A percentile compares a stretch with the other conserved stretches of the same genome.
These are phyloP conservation scores for Rasamsonia emersonii DNA, from an alignment of 2,329 filamentous ascomycete genomes.

Conservation along the genomic window DNA sequence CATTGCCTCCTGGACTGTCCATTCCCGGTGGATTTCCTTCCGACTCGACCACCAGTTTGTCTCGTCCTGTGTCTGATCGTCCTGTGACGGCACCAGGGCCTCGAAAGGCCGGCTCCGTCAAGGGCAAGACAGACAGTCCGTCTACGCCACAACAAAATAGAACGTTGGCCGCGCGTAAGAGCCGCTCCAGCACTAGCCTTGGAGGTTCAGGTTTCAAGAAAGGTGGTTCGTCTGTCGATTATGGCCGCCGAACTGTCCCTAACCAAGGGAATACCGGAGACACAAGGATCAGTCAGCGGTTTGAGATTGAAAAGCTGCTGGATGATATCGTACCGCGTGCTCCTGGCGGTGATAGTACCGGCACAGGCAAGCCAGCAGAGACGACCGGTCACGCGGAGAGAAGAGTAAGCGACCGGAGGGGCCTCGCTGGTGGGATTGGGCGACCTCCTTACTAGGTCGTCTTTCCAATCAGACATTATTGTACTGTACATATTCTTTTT, in stretches of 20 bases:
- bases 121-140: slow-evolving; percentile 13
- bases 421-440: slow-evolving; percentile 12
- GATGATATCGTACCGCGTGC: slow-evolving; percentile 26
- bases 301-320: slow-evolving; percentile 29
- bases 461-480: neutral
- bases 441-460: slow-evolving; percentile 16
- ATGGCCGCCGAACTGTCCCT: slow-evolving; percentile 5
- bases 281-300: slow-evolving; percentile 13
- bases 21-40: slow-evolving; percentile 35
- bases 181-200: slow-evolving; percentile 24
- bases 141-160: slow-evolving; percentile 13
- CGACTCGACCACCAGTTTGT: slow-evolving; percentile 18
- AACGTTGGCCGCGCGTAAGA: slow-evolving; percentile 26
- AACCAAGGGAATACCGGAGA: slow-evolving; percentile 10
- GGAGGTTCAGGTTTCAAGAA: slow-evolving; percentile 10
- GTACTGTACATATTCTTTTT: neutral
- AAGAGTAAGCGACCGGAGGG: slow-evolving; percentile 2
- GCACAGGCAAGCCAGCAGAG: slow-evolving; percentile 1
- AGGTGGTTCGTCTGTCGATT: slow-evolving; percentile 9
- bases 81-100: slow-evolving; percentile 24
- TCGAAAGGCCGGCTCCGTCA: slow-evolving; percentile 15
- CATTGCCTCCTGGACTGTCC: slow-evolving; percentile 33
- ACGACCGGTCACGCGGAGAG: neutral
- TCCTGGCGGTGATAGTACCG: slow-evolving; percentile 7
- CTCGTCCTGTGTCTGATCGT: slow-evolving; percentile 19